Evolutionary conservation across 2,329 filamentous ascomycete genomes (phyloP), one percentile per base, ranked within the genome.

Genomic region (Aspergillus sp.): DNA sequence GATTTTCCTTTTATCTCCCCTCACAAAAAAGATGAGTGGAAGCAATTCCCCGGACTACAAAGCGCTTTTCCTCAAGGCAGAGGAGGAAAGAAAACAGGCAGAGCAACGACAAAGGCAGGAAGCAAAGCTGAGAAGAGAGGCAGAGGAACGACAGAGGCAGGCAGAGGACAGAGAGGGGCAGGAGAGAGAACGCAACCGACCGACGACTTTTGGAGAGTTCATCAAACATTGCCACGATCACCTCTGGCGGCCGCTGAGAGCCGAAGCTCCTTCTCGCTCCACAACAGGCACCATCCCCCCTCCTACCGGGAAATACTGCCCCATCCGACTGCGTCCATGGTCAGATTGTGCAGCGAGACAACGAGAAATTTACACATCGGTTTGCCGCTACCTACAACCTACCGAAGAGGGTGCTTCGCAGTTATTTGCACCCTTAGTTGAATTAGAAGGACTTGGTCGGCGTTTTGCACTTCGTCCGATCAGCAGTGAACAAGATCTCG

Each of bases 261-360:
- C 57, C 13, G 49, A 42, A 55, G 44, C 26, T 11, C 58, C 54
- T 4, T 60, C 50, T 50, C 36, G 22, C 24, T 71, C 64, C n/a
- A 70, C 64, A 5, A 67, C 61, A 26, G 62, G 66, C 4, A 58
- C 53, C 11, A 66, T 70, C 3, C 55, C 59, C 2, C 11, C 45
- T 7, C 66, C 62, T 6, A 62, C 41, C 9, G 62, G 62, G 11
- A 71, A 71, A 56, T 58, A 62, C 42, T 71, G 66, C 30, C 68
- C 63, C 2, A 30, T 39, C 39, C 42, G 52, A 42, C 59, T 70
- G 26, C 32, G 15, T 1, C 54, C 36, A 11, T 71, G 61, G 66
- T 50, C 47, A n/a, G 61, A 69, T 32, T 71, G 56, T 58, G 17
- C 30, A 13, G 22, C 6, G 5, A 3, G 43, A 48, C 60, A 69